A percentile compares a stretch with the other conserved stretches of the same genome.
phyloP scores from a whole-genome alignment of 306 rosid species.

The Trichosanthes truncata region DNA sequence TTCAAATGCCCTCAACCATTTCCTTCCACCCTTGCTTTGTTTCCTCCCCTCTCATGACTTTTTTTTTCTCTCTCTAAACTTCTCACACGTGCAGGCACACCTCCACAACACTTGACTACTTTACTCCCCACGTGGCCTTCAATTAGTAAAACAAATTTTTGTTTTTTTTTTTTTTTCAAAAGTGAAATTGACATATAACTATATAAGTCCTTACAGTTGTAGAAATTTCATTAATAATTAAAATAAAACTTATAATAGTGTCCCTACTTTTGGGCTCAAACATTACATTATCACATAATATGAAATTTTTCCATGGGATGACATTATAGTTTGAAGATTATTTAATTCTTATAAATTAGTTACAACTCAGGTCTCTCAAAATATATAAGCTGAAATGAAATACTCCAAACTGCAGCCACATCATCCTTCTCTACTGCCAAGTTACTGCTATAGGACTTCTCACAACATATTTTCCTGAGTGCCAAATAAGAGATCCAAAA shows the following conservation, averaged over 20 bases:
- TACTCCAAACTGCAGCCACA: background rate
- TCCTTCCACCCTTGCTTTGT: too few species aligned
- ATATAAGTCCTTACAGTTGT: too few species aligned
- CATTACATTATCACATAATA: background rate
- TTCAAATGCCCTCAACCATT: too few species aligned
- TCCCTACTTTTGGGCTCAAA: background rate
- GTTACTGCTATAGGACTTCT: slow-evolving; percentile 64
- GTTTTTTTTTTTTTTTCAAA: too few species aligned
- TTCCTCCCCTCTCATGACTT: too few species aligned
- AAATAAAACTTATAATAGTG: background rate
- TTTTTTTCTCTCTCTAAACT: too few species aligned
- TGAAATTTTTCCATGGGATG: background rate
- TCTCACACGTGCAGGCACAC: too few species aligned
- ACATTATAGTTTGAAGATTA: background rate
- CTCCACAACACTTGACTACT: too few species aligned
- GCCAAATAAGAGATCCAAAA: slow-evolving; percentile 53
- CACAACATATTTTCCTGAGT: slow-evolving; percentile 29
- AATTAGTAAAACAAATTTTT: too few species aligned
- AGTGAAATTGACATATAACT: too few species aligned
- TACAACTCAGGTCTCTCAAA: background rate
- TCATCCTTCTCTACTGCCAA: slow-evolving; percentile 26
- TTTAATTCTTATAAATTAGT: background rate
- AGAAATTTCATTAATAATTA: too few species aligned
- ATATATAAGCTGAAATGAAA: background rate
- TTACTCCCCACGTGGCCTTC: too few species aligned